A percentile compares a stretch with the other conserved stretches of the same genome.
These are phyloP conservation scores for Lonicera japonica DNA, from an alignment of 129 eudicot species.

Conservation along the genomic window DNA sequence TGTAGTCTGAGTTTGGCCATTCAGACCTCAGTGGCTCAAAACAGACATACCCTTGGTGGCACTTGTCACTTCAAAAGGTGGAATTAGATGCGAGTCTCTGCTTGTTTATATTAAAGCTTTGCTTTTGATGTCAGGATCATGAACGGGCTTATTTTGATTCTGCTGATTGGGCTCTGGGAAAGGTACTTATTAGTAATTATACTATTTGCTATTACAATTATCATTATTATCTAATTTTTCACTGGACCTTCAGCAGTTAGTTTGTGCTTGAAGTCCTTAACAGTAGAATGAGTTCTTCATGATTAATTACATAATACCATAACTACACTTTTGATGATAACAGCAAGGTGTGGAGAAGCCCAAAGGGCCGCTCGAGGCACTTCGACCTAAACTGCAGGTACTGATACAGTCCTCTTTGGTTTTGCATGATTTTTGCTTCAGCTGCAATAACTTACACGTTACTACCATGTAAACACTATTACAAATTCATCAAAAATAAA, in stretches of 20 bases:
- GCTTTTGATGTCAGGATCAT: constrained; percentile 63
- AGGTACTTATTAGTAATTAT: constrained; percentile 36
- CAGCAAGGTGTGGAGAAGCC: constrained; percentile 98
- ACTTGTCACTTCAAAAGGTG: not conserved
- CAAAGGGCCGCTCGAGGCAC: constrained; percentile 97
- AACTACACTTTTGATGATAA: constrained; percentile 12
- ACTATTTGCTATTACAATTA: too few relatives aligned
- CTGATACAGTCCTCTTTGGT: not conserved
- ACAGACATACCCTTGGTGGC: not conserved
- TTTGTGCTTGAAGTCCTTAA: constrained; percentile 9
- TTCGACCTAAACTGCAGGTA: constrained; percentile 97
- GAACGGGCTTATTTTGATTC: constrained; percentile 98
- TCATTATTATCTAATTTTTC: not conserved
- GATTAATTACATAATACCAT: constrained; percentile 1
- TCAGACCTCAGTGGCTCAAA: too few relatives aligned
- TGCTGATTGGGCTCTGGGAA: constrained; percentile 99
- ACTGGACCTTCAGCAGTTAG: not conserved
- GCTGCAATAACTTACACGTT: not conserved
- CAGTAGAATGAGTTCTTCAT: constrained; percentile 1
- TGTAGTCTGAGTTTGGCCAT: too few relatives aligned
- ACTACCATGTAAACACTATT: not conserved
- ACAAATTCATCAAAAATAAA: too few relatives aligned
- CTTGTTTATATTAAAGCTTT: constrained; percentile 12
- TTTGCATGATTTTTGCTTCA: constrained; percentile 6
- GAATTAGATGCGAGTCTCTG: not conserved